These are phyloP conservation scores for Neurospora discreta DNA, from an alignment of 495 filamentous ascomycete genomes.

Conservation along the genomic window DNA sequence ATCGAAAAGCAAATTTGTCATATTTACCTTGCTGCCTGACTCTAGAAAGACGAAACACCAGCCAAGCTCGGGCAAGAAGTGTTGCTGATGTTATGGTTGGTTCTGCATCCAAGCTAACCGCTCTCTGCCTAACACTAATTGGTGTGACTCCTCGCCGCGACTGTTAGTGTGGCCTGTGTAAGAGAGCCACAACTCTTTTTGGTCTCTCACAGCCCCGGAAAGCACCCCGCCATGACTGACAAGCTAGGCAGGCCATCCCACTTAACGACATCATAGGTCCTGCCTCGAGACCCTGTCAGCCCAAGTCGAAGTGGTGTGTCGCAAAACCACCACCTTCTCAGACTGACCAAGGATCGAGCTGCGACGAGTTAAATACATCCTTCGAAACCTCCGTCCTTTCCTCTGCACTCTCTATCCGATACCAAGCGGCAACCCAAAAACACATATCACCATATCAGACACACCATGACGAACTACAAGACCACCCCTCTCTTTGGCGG, in stretches of 20 bases:
- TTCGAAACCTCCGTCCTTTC: background rate
- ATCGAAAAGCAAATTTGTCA: background rate
- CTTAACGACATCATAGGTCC: background rate
- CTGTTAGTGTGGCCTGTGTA: background rate
- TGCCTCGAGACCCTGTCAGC: background rate
- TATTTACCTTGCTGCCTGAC: background rate
- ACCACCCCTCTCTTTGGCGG: slow-evolving; percentile 66
- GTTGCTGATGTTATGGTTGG: background rate
- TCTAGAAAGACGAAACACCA: background rate
- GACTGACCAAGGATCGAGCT: background rate
- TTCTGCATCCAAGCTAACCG: background rate
- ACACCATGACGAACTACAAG: slow-evolving; percentile 35
- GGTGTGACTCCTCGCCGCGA: background rate
- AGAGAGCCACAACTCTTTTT: background rate
- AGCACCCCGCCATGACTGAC: background rate
- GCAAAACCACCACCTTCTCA: background rate
- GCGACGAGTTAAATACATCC: background rate
- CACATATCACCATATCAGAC: background rate
- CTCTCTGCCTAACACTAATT: background rate
- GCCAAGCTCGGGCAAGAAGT: background rate
- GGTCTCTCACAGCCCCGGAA: background rate
- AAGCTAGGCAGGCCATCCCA: background rate
- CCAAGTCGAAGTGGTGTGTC: background rate
- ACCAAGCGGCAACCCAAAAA: background rate
- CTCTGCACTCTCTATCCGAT: background rate